Evolutionary conservation across 257 asterid genomes (phyloP).

Genomic region (Orobanche coerulescens): DNA sequence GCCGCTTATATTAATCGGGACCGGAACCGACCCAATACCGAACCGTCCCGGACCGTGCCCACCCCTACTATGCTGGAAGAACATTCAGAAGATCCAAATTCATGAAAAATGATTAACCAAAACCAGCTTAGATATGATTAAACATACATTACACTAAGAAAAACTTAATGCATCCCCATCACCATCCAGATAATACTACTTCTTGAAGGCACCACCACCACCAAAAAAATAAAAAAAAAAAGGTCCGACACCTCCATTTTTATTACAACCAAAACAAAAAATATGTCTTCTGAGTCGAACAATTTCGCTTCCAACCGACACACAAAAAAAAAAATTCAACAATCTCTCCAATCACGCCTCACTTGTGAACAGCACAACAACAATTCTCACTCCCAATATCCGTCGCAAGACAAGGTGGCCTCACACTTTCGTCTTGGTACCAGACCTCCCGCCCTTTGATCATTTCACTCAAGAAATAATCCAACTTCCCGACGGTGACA

Average conservation of each 20-base stretch:
- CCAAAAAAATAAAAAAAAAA: not conserved
- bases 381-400: conserved; percentile 67
- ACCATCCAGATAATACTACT: not conserved
- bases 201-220: too few species aligned
- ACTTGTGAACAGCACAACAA: conserved; percentile 43
- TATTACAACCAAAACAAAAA: conserved; percentile 7
- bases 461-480: conserved; percentile 54
- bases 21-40: too few species aligned
- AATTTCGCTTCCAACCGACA: conserved; percentile 1
- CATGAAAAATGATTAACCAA: too few species aligned
- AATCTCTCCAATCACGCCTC: conserved; percentile 14
- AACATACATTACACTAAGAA: not conserved
- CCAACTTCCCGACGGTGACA: conserved; percentile 72
- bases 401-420: conserved; percentile 74
- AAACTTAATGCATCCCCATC: not conserved
- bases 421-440: conserved; percentile 46
- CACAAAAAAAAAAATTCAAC: not conserved
- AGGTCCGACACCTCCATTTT: not conserved
- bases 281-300: conserved; percentile 8
- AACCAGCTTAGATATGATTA: not conserved
- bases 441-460: conserved; percentile 52
- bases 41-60: too few species aligned
- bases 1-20: too few species aligned
- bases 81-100: too few species aligned
- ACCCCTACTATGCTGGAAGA: too few species aligned